Evolutionary conservation across 371 early-diverging fungal genomes (phyloP), one percentile per base, ranked within the genome.

Genomic region (Rhizopus delemar): DNA sequence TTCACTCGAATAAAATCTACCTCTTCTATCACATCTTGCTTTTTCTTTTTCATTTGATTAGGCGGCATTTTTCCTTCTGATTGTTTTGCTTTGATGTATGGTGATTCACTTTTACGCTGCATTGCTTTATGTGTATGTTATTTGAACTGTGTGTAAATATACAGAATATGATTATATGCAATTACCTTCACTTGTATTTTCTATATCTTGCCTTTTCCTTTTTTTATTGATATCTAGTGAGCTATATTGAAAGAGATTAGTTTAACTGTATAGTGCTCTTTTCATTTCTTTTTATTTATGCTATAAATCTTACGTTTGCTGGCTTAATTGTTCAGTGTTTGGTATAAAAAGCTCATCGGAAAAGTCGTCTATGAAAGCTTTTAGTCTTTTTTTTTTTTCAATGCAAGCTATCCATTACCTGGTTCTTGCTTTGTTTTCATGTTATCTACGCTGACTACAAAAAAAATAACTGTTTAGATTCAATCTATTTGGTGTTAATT

Each of bases 1-100:
- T 79, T 79, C 31, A 76, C 73, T n/a, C 80, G 65, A 8, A 73
- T 59, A 52, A 76, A 70, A 31, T 79, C 80, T n/a, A 73, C 46
- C 4, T 78, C 75, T 31, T 71, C 67, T 39, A 15, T n/a, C 15
- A 11, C 43, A 6, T 5, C 33, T 39, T 56, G 49, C 28, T 57
- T 53, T 46, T 49, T 39, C 58, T 59, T 60, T 56, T 71, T 53
- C 57, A 56, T 54, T 49, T 39, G 15, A 57, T 69, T 53, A 22
- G 71, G 65, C 12, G 75, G 66, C 13, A 73, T 63, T 34, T 53
- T 59, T 32, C 67, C 71, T 31, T 62, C 22, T 22, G 22, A 39
- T 32, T 54, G 41, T 15, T 55, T 9, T 8, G 63, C 9, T 57
- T 75, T 72, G 15, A 63, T 57, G 34, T 71, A 66, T 8, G 75